phyloP scores from a whole-genome alignment of 1,284 basidiomycete species.

The Mycena sp. region DNA sequence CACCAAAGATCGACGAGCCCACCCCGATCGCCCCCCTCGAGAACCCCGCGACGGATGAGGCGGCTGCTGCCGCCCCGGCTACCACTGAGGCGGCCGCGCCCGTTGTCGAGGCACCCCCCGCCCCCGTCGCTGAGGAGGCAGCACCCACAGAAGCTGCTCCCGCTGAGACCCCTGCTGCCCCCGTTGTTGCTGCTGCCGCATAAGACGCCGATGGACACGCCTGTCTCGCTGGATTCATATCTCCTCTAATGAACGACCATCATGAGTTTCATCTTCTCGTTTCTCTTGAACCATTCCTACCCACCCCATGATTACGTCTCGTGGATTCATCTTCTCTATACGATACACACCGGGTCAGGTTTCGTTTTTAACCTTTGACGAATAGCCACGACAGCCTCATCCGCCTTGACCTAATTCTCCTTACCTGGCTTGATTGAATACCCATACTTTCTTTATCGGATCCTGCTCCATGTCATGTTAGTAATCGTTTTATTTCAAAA shows the following conservation, averaged over 20 bases:
- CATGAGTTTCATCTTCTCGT: constrained; percentile 59
- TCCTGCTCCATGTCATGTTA: constrained; percentile 26
- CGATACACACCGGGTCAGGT: constrained; percentile 71
- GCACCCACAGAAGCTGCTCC: constrained; percentile 49
- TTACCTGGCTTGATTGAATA: constrained; percentile 24
- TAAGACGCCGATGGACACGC: too few species aligned
- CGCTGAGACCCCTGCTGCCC: constrained; percentile 50
- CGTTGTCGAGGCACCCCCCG: constrained; percentile 47
- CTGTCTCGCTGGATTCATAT: constrained; percentile 14
- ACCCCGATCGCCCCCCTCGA: constrained; percentile 79
- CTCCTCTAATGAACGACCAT: constrained; percentile 57
- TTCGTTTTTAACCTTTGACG: constrained; percentile 23
- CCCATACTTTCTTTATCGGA: constrained; percentile 28
- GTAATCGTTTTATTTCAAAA: constrained; percentile 28
- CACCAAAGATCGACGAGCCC: constrained; percentile 82
- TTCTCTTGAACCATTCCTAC: constrained; percentile 48
- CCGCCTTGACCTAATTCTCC: constrained; percentile 25
- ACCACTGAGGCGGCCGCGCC: constrained; percentile 47
- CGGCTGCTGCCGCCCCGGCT: constrained; percentile 37
- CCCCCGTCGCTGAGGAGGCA: constrained; percentile 44
- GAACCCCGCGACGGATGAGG: constrained; percentile 64
- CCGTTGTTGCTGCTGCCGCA: constrained; percentile 69
- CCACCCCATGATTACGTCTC: constrained; percentile 41
- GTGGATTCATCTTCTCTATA: constrained; percentile 56
- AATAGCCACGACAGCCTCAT: constrained; percentile 30